Base-by-base conservation (phyloP, 2,329 filamentous ascomycete genomes). In the Apiospora marii region DNA sequence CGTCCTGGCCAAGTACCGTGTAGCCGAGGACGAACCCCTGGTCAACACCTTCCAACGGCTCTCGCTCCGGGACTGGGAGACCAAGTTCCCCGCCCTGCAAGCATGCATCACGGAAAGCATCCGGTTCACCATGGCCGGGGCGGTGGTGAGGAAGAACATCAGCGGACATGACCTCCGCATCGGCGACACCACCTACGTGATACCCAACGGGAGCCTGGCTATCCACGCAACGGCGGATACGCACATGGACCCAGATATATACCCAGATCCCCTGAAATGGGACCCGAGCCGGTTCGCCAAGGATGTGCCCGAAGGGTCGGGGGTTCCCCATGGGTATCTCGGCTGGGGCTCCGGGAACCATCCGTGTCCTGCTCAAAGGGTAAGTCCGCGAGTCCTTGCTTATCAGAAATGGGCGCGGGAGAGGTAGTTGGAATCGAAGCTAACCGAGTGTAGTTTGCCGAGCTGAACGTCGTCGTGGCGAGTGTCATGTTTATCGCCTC, bases 91-190 rank as follows among this genome's bases (percentile, higher is more conserved):
- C 13, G 16, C 58, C 24, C 49, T 72, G 46, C 44, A 53, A 27
- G 30, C 67, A 2, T 27, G 67, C 19, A 68, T 68, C 6, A 49
- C 34, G 19, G 70, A 72, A 24, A 72, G 70, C 34, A 72, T 72
- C 30, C 46, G 70, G 1, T 72, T 72, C 49, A 72, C 70, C 12
- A 72, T 72, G 70, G 70, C 70, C 1, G 70, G 70, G 24, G 61
- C 70, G 1, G 70, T 72, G 1, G 70, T 72, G 70, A 41, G 70
- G 16, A 72, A 72, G 44, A 72, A 72, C 67, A 69, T 72, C 48
- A 68, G 70, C 46, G 58, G 61, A 1, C 51, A 44, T 3, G 46
- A 64, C 34, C 14, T 72, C 30, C 30, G 27, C 14, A 69, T 72
- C 44, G 70, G 70, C 22, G 48, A n/a, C 10, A 69, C 64, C 4